Base-by-base conservation (phyloP, 192 early-diverging fungal genomes). In the Coemansia erecta region DNA sequence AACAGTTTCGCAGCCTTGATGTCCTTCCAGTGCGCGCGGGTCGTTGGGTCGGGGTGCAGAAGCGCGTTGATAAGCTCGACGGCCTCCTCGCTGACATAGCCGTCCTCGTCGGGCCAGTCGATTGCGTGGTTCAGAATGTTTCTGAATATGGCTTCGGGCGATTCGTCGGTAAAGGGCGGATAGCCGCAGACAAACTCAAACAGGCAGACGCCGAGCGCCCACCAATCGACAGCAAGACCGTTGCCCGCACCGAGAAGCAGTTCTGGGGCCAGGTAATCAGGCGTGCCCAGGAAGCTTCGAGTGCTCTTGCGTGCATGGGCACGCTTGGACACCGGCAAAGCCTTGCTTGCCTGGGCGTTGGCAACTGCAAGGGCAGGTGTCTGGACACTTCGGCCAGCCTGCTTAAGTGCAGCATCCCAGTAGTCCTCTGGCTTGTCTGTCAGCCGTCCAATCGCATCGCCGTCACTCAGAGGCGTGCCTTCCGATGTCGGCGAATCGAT, bases 261-360 rank as follows among this genome's bases (percentile, higher is more conserved):
- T 69, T 98, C 96, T 4, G 94, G 96, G 0, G 94, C 94, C 48
- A 98, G 61, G 40, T 94, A 97, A 65, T 98, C 96, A 1, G 96
- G 96, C 1, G 96, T 96, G 8, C 96, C 96, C 3, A 89, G 66
- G 17, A 90, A 77, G 2, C 70, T 42, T 8, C 63, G 68, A 17
- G 62, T 56, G 77, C 77, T 80, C 28, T 80, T 80, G 44, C 77
- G 77, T 15, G 59, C 66, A 33, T 74, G 71, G 2, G 64, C 72
- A 8, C 77, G 77, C 56, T 80, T 73, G 15, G 77, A 80, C 44
- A 52, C 53, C 21, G 77, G 77, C 13, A 72, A 61, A 11, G 72
- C 65, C 53, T 72, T 74, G 50, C 58, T 54, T 0, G 77, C 54
- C 13, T 58, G 68, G 11, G 64, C 45, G 39, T 39, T 52, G 24